Evolutionary conservation across 495 filamentous ascomycete genomes (phyloP).

Genomic region (Rhizodiscina lignyota): DNA sequence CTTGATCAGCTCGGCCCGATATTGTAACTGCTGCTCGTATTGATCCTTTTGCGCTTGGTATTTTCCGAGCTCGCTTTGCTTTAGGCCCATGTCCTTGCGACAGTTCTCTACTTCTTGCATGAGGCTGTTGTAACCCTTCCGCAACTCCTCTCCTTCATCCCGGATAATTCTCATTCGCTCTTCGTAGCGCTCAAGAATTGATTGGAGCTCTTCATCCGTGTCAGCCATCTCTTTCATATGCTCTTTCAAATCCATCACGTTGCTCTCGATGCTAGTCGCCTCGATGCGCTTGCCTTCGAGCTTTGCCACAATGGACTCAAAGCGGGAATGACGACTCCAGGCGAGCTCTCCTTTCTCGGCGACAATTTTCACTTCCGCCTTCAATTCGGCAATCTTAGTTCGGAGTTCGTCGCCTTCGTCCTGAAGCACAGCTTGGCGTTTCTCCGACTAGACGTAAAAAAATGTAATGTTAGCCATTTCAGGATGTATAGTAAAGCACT

Average conservation of each 20-base stretch:
- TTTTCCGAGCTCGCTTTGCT: slow-evolving; percentile 70
- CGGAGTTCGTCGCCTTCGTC: slow-evolving; percentile 57
- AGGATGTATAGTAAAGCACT: neutral
- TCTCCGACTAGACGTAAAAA: slow-evolving; percentile 30
- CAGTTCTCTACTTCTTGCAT: slow-evolving; percentile 40
- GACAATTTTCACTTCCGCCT: slow-evolving; percentile 36
- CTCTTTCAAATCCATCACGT: slow-evolving; percentile 47
- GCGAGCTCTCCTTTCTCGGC: slow-evolving; percentile 38
- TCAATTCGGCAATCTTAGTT: slow-evolving; percentile 37
- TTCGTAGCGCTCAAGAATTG: slow-evolving; percentile 67
- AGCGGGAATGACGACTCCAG: slow-evolving; percentile 42
- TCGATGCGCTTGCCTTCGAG: slow-evolving; percentile 62
- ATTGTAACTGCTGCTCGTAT: slow-evolving; percentile 60
- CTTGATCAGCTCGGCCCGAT: slow-evolving; percentile 54
- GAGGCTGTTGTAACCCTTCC: slow-evolving; percentile 44
- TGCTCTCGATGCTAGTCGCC: slow-evolving; percentile 42
- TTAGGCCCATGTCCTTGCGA: slow-evolving; percentile 42
- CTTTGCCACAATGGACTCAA: slow-evolving; percentile 46
- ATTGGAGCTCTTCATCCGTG: slow-evolving; percentile 59
- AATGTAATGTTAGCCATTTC: slow-evolving; percentile 3
- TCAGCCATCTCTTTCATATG: slow-evolving; percentile 62
- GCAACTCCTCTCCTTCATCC: slow-evolving; percentile 43
- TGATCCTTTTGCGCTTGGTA: slow-evolving; percentile 72
- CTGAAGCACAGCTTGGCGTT: slow-evolving; percentile 42
- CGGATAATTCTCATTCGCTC: slow-evolving; percentile 47